A percentile compares a stretch with the other conserved stretches of the same genome.
Conservation (phyloP, 2,329 filamentous ascomycete genomes). For the Lecanicillium sp. region DNA sequence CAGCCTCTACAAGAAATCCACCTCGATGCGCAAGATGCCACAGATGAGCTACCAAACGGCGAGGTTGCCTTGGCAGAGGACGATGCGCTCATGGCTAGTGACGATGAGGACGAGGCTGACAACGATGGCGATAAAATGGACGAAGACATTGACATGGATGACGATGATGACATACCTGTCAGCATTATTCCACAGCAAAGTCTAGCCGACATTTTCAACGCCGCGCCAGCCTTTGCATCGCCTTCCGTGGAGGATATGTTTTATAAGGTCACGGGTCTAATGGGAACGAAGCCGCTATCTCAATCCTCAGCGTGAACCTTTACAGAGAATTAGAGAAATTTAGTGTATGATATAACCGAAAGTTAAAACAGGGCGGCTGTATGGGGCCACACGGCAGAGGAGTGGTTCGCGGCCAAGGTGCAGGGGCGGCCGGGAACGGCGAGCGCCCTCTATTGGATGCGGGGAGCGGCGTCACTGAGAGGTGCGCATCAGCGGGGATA, state of each 20-base stretch:
- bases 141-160: constrained; percentile 33
- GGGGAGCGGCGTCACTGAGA: too few relatives aligned
- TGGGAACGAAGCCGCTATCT: constrained; percentile 46
- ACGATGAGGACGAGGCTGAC: constrained; percentile 31
- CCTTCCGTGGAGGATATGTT: constrained; percentile 70
- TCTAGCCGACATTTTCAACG: constrained; percentile 62
- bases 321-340: constrained; percentile 11
- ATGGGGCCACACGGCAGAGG: too few relatives aligned
- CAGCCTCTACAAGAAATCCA: constrained; percentile 47
- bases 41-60: constrained; percentile 14
- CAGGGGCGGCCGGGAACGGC: too few relatives aligned
- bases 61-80: constrained; percentile 21
- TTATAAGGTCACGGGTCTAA: constrained; percentile 55
- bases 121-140: constrained; percentile 21
- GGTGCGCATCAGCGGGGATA: too few relatives aligned
- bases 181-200: constrained; percentile 60
- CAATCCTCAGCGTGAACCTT: constrained; percentile 11
- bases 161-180: constrained; percentile 42
- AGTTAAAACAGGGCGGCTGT: neutral
- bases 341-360: constrained; percentile 6
- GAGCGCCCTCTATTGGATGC: too few relatives aligned
- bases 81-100: constrained; percentile 33
- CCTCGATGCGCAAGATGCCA: constrained; percentile 27
- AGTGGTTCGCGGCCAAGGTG: too few relatives aligned
- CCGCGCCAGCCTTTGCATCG: constrained; percentile 58